phyloP scores from a whole-genome alignment of 2,329 filamentous ascomycete species.

The Neofusicoccum laricinum region DNA sequence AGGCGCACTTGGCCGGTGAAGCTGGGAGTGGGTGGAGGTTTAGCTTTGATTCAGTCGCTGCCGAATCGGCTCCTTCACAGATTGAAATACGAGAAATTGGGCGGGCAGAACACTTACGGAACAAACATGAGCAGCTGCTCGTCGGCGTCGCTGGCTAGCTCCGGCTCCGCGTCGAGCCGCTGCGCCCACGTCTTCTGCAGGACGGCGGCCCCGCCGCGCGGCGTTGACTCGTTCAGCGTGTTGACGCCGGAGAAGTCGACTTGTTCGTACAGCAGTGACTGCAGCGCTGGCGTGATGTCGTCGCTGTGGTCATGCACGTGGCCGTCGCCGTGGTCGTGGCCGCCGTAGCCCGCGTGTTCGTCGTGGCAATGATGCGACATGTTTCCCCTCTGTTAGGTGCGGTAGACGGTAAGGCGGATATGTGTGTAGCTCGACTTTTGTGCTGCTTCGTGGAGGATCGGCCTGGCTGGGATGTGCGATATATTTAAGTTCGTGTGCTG shows the following conservation, averaged over 20 bases:
- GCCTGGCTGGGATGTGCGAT: neutral
- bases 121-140: conserved; percentile 92
- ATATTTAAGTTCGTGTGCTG: neutral
- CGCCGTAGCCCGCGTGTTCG: conserved; percentile 49
- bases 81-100: neutral
- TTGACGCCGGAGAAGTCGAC: conserved; percentile 84
- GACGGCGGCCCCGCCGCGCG: conserved; percentile 68
- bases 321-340: conserved; percentile 44
- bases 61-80: too few species aligned
- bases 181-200: conserved; percentile 91
- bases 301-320: conserved; percentile 81
- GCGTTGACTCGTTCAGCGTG: conserved; percentile 76
- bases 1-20: conserved; percentile 94
- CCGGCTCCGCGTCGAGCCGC: conserved; percentile 66
- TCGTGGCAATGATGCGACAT: conserved; percentile 35
- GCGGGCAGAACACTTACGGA: conserved; percentile 54
- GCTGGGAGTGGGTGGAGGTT: conserved; percentile 29
- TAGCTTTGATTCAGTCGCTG: neutral
- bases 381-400: neutral
- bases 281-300: conserved; percentile 87
- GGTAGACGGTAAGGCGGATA: neutral
- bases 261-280: conserved; percentile 86
- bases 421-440: neutral
- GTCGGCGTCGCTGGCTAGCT: conserved; percentile 82
- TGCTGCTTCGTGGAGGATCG: neutral